A percentile compares a stretch with the other conserved stretches of the same genome.
Conservation (phyloP, 129 eudicot species). For the Glebionis coronaria region DNA sequence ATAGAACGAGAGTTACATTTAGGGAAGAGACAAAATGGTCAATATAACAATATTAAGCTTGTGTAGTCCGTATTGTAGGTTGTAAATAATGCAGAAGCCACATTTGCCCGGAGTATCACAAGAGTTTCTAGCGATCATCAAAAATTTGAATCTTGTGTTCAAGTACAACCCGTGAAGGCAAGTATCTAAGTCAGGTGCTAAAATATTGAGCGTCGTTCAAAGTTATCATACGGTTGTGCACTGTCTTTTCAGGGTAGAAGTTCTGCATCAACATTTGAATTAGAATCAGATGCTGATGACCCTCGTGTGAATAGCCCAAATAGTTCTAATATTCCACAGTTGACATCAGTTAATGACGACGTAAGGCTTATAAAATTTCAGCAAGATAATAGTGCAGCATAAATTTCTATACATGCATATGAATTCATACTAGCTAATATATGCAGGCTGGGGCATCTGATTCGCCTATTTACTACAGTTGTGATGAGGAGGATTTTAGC, state of each 20-base stretch:
- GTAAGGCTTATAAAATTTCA: constrained; percentile 37
- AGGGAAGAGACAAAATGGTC: too few relatives aligned
- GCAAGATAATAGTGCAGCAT: not conserved
- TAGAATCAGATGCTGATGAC: constrained; percentile 55
- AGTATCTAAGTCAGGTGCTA: constrained; percentile 3
- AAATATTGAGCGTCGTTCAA: not conserved
- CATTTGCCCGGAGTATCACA: constrained; percentile 44
- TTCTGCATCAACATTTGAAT: constrained; percentile 38
- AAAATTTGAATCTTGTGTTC: constrained; percentile 40
- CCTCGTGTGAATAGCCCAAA: constrained; percentile 44
- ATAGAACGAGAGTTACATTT: not conserved
- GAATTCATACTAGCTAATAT: not conserved
- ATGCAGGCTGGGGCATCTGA: constrained; percentile 58
- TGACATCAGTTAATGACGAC: constrained; percentile 42
- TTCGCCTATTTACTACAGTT: constrained; percentile 54
- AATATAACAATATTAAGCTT: too few relatives aligned
- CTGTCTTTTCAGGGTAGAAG: constrained; percentile 51
- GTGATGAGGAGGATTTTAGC: constrained; percentile 54
- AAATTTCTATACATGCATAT: not conserved
- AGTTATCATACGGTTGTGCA: constrained; percentile 4
- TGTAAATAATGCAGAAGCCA: constrained; percentile 47
- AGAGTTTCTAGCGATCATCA: constrained; percentile 37
- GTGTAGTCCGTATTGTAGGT: constrained; percentile 31
- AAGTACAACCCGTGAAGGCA: constrained; percentile 51
- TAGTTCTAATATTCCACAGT: constrained; percentile 32